Evolutionary conservation across 257 asterid genomes (phyloP), one percentile per base, ranked within the genome.

Genomic region (Cinchona pubescens): DNA sequence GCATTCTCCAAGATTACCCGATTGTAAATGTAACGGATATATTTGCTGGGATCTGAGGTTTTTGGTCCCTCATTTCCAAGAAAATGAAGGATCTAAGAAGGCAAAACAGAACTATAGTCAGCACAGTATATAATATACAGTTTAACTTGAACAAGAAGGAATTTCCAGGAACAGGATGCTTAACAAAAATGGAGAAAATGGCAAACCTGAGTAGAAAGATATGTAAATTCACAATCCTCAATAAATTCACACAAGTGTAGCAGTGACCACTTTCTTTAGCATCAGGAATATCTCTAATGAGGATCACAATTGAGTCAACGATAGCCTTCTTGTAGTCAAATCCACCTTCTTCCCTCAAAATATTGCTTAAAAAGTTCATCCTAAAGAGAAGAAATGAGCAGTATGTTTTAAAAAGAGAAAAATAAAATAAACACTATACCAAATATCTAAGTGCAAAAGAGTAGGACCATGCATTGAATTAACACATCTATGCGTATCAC

Each of bases 41-140:
- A 93, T 81, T 93, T 93, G 85, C 97, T 90, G 1, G 98, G 98
- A 76, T 93, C 98, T 27, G 95, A 79, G 53, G 98, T 93, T 88
- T 93, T 91, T 62, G 98, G 98, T 63, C 98, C 98, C 85, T 93
- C 96, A 81, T 88, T 91, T 78, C 97, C 98, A 85, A 93, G 96
- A 85, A 93, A 93, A 85, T 93, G 96, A 67, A 93, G 93, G 76
- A 93, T 91, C 98, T 93, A 74, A 72, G 69, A n/a, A 48, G 71
- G 56, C 64, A 51, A 74, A 67, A 79, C 32, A 71, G 70, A 43
- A 38, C 61, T 46, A 38, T 38, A 61, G 67, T 37, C 43, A 59
- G 60, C 16, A 6, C 72, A 68, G 45, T 46, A 55, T 37, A 25
- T 35, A 25, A 46, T 30, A 34, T 45, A 73, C 78, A 71, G 71